These are phyloP conservation scores for Mortierella sp. DNA, from an alignment of 371 early-diverging fungal genomes.

Conservation along the genomic window DNA sequence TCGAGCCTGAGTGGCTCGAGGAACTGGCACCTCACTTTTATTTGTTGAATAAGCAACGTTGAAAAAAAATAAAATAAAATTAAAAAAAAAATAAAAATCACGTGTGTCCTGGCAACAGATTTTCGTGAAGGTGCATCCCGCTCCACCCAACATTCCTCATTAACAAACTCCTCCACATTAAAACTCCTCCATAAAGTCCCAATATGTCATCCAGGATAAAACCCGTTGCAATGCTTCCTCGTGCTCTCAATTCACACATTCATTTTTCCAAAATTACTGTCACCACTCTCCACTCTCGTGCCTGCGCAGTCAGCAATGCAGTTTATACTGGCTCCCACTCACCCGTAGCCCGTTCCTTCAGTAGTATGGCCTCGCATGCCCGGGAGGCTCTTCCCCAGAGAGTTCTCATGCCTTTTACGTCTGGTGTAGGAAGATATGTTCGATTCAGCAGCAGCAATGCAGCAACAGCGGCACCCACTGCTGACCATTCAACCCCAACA, in stretches of 20 bases:
- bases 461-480: background rate
- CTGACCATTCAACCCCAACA: background rate
- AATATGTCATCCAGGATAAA: constrained; percentile 7
- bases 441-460: constrained; percentile 31
- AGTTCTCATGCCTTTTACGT: background rate
- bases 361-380: background rate
- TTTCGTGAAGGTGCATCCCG: too few species aligned
- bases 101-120: too few species aligned
- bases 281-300: constrained; percentile 2
- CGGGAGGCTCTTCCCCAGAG: background rate
- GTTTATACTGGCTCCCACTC: background rate
- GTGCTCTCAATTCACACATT: background rate
- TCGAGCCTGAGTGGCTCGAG: constrained; percentile 83
- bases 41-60: constrained; percentile 9
- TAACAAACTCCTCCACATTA: too few species aligned
- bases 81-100: background rate
- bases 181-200: background rate
- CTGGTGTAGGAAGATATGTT: background rate
- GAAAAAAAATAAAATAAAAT: background rate
- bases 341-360: background rate
- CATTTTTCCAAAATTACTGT: background rate
- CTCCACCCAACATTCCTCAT: background rate
- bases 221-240: background rate
- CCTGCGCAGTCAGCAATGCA: constrained; percentile 23
- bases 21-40: constrained; percentile 79